phyloP scores from a whole-genome alignment of 345 rosid genomes.

The Corchorus olitorius region DNA sequence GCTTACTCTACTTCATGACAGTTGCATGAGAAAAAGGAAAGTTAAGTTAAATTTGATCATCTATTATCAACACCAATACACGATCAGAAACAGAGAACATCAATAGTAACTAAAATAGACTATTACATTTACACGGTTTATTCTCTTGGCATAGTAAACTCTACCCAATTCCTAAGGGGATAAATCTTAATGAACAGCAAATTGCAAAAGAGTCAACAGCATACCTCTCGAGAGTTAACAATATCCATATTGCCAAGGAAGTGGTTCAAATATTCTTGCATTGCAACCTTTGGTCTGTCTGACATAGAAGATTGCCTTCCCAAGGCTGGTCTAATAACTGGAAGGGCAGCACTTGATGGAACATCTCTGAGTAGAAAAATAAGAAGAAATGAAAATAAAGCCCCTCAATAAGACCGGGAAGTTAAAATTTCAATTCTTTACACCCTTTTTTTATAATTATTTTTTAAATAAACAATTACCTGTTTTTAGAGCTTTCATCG shows the following conservation, averaged over 20 bases:
- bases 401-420: constrained; percentile 32
- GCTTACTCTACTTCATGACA: not conserved
- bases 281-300: constrained; percentile 87
- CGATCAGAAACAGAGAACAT: not conserved
- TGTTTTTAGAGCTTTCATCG: constrained; percentile 78
- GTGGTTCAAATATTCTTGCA: constrained; percentile 92
- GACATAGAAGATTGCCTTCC: constrained; percentile 94
- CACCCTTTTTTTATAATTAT: not conserved
- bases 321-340: constrained; percentile 85
- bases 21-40: not conserved
- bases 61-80: not conserved
- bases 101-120: too few species aligned
- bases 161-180: not conserved
- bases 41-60: not conserved
- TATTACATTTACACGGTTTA: not conserved
- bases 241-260: constrained; percentile 95
- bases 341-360: constrained; percentile 96
- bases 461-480: constrained; percentile 40
- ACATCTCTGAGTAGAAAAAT: constrained; percentile 70
- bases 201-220: constrained; percentile 17
- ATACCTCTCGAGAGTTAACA: constrained; percentile 94
- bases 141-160: not conserved
- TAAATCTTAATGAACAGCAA: constrained; percentile 22
- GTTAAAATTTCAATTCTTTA: not conserved
- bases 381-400: constrained; percentile 20